Evolutionary conservation across 306 rosid genomes (phyloP), one percentile per base, ranked within the genome.

Genomic region (Corylus americana): DNA sequence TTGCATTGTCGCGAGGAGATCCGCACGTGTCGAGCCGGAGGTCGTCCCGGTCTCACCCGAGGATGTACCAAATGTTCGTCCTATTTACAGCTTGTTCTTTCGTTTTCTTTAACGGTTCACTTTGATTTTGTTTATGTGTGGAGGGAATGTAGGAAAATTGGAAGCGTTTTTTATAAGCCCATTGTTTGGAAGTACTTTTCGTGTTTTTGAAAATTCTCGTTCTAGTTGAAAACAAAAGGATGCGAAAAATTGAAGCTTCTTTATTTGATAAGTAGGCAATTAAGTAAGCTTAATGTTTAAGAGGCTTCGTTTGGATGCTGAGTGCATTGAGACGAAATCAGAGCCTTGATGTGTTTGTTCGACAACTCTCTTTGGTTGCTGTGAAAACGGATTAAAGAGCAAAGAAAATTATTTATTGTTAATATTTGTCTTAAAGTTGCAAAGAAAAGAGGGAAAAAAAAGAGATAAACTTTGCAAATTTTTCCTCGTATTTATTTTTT

Each of bases 1-100:
- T 76, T 78, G 66, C 72, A 77, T 91, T 81, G 73, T 83, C 31
- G 90, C 97, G 0, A 82, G 86, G 83, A 83, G 84, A 74, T 78
- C 96, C 61, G 82, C 88, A 31, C 92, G 92, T 61, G 29, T 86
- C 27, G 91, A 90, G 82, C 25, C 87, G 25, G 90, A 90, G 79
- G 88, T 91, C 51, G 79, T 90, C 45, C 96, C 99, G 18, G 93
- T 95, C 0, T 85, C 98, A 16, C 93, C 97, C n/a, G 91, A 86
- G 70, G 98, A 90, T 79, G 80, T 79, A 20, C 79, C 88, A 3
- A 88, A 86, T 97, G 99, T 94, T 78, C 18, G 84, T 80, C 44
- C 77, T 78, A 22, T 80, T 70, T 53, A 20, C 48, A 11, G 1
- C 54, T 55, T 14, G 1, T 48, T 4, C 22, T 62, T 49, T 75